Conservation (phyloP, 176 grass and related monocot species). For the Cocos nucifera region DNA sequence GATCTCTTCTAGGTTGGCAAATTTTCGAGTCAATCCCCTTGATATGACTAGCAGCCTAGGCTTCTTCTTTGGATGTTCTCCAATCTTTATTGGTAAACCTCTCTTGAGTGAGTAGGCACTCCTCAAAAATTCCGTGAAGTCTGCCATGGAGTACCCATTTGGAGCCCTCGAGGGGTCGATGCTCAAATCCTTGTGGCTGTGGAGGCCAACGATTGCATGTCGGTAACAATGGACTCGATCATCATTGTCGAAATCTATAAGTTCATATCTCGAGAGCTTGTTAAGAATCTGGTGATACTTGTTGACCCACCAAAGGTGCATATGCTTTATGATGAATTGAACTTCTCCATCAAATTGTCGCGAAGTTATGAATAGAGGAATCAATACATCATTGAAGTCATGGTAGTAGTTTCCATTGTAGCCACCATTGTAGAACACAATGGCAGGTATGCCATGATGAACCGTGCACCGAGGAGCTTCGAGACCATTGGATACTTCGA, state of each 20-base stretch:
- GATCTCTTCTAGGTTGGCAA: too few species aligned
- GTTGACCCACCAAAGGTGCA: constrained; percentile 60
- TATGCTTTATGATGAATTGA: constrained; percentile 37
- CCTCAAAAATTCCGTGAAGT: too few species aligned
- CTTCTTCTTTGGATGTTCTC: too few species aligned
- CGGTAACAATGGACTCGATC: too few species aligned
- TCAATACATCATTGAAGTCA: constrained; percentile 62
- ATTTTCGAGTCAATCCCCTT: too few species aligned
- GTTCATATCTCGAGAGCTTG: constrained; percentile 36
- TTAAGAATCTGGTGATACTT: constrained; percentile 52
- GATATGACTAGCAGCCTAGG: too few species aligned
- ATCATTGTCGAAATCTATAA: constrained; percentile 33
- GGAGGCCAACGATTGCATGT: too few species aligned
- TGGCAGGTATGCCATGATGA: constrained; percentile 26
- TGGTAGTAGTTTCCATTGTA: constrained; percentile 62
- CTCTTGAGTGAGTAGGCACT: too few species aligned
- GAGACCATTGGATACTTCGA: constrained; percentile 29
- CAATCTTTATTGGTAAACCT: too few species aligned
- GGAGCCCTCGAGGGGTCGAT: too few species aligned
- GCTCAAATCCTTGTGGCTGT: too few species aligned
- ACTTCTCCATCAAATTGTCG: constrained; percentile 48
- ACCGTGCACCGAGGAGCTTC: constrained; percentile 35
- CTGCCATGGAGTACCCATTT: too few species aligned
- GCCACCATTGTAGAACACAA: constrained; percentile 65
- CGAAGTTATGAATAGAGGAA: constrained; percentile 67